Conservation (phyloP, 306 rosid species). For the Cyclanthera cordifolia region DNA sequence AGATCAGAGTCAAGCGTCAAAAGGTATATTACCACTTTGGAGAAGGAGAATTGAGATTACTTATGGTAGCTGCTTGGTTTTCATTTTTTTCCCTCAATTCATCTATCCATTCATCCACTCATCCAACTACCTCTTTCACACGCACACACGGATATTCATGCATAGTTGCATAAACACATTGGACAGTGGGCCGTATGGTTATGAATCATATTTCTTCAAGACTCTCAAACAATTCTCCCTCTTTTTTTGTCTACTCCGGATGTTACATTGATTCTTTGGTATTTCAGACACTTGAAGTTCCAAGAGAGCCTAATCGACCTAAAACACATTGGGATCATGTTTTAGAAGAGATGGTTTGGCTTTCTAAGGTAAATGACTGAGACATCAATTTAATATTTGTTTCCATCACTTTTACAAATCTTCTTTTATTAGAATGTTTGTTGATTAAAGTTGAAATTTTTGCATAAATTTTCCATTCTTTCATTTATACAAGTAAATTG, state of each 20-base stretch:
- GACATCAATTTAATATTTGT: slow-evolving; percentile 16
- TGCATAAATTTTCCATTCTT: neutral
- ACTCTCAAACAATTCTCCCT: neutral
- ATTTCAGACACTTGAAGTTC: slow-evolving; percentile 77
- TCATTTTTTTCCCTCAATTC: neutral
- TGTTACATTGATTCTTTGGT: slow-evolving; percentile 11
- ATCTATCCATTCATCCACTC: neutral
- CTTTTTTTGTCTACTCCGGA: slow-evolving; percentile 19
- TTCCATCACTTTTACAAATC: neutral
- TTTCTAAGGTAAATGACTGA: slow-evolving; percentile 58
- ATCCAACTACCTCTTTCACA: neutral
- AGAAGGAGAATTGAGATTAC: neutral
- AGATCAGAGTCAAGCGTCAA: slow-evolving; percentile 65
- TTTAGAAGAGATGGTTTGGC: slow-evolving; percentile 96
- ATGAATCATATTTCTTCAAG: neutral
- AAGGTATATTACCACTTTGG: slow-evolving; percentile 41
- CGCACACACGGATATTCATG: neutral
- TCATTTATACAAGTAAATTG: slow-evolving; percentile 11
- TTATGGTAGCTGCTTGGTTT: neutral
- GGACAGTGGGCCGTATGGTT: neutral
- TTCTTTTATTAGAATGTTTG: neutral
- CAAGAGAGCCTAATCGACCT: slow-evolving; percentile 72
- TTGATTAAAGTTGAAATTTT: neutral
- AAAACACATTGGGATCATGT: slow-evolving; percentile 99
- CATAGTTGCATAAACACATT: neutral